phyloP scores from a whole-genome alignment of 306 rosid genomes.

The Spatholobus suberectus region DNA sequence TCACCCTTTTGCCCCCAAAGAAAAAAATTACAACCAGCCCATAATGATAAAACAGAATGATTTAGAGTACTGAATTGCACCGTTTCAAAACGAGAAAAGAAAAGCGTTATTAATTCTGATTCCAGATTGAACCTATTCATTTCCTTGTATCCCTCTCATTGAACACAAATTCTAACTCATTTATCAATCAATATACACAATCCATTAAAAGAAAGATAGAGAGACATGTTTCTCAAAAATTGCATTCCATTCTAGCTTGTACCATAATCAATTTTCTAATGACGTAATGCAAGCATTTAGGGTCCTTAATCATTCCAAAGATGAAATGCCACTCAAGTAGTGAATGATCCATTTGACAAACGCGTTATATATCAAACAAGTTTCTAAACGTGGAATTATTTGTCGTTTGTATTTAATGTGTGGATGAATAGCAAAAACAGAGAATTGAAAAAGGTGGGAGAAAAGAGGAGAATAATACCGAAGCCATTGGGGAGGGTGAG shows the following conservation, averaged over 20 bases:
- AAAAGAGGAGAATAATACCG: slow-evolving; percentile 49
- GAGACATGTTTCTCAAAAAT: background rate
- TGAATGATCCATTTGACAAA: slow-evolving; percentile 15
- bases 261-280: slow-evolving; percentile 9
- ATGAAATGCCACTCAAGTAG: background rate
- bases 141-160: background rate
- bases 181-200: background rate
- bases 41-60: background rate
- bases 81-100: background rate
- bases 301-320: background rate
- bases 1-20: background rate
- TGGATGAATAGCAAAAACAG: background rate
- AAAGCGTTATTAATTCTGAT: background rate
- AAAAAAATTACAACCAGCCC: background rate
- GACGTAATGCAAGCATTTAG: background rate
- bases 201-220: background rate
- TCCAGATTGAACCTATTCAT: background rate
- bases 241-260: background rate
- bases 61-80: background rate
- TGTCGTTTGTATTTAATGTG: background rate
- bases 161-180: too few relatives aligned
- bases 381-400: background rate
- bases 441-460: background rate
- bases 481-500: slow-evolving; percentile 53
- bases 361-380: background rate